phyloP scores from a whole-genome alignment of 2,329 filamentous ascomycete genomes.

The Neofusicoccum sp. region DNA sequence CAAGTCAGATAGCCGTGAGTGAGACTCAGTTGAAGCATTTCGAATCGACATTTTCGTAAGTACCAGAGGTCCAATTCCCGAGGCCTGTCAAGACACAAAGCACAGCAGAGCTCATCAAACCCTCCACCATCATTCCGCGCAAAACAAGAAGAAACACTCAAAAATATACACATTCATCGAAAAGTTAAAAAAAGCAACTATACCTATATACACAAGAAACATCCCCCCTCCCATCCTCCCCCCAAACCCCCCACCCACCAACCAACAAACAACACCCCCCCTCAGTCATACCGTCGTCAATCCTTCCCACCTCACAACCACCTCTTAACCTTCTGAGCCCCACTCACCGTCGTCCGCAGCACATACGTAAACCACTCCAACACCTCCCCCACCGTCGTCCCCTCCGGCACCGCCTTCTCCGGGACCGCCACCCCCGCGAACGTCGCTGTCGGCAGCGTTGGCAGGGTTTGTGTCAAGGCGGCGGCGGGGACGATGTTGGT shows the following conservation, averaged over 20 bases:
- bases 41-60: too few relatives aligned
- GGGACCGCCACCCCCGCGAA: neutral
- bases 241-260: neutral
- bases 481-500: conserved; percentile 5
- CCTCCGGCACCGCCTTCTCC: neutral
- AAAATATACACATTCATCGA: too few relatives aligned
- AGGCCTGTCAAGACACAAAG: too few relatives aligned
- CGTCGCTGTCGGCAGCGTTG: neutral
- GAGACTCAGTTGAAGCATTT: too few relatives aligned
- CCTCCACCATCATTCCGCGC: too few relatives aligned
- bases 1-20: too few relatives aligned
- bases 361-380: conserved; percentile 12
- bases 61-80: too few relatives aligned
- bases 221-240: neutral
- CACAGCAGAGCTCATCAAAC: too few relatives aligned
- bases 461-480: neutral
- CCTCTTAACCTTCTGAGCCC: neutral
- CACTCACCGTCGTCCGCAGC: neutral
- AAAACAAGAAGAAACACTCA: too few relatives aligned
- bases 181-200: too few relatives aligned
- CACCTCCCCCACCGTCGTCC: neutral
- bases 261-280: neutral
- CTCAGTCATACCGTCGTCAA: neutral
- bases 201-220: too few relatives aligned
- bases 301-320: neutral